Conservation (phyloP, 176 grass and related monocot species). For the Oryza glumipatula region DNA sequence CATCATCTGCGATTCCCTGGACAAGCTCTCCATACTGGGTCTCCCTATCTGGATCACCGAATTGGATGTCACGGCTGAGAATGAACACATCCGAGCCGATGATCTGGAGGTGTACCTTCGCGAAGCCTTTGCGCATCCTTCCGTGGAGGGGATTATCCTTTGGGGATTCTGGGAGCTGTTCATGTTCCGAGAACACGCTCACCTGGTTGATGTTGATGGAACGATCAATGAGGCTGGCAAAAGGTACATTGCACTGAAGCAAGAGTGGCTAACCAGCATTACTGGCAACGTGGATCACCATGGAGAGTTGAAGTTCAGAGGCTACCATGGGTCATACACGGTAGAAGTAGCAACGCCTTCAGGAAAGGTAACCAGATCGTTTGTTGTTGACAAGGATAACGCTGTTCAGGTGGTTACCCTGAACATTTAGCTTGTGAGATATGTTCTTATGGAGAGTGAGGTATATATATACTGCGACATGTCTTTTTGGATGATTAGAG, state of each 20-base stretch:
- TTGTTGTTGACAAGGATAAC: conserved; percentile 80
- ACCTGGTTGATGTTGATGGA: conserved; percentile 80
- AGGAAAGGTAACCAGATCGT: conserved; percentile 50
- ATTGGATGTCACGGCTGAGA: conserved; percentile 77
- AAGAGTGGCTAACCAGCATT: conserved; percentile 76
- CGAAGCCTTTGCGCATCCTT: conserved; percentile 77
- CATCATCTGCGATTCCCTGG: conserved; percentile 86
- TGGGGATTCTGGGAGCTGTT: conserved; percentile 98
- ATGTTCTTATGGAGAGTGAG: not conserved
- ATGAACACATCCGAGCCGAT: conserved; percentile 85
- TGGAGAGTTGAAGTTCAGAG: conserved; percentile 82
- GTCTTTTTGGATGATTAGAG: not conserved
- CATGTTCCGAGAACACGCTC: conserved; percentile 78
- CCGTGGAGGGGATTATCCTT: conserved; percentile 75
- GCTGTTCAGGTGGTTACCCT: conserved; percentile 58
- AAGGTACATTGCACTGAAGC: conserved; percentile 84
- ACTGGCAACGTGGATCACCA: conserved; percentile 45
- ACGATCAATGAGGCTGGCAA: conserved; percentile 82
- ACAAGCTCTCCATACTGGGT: conserved; percentile 80
- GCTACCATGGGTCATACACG: conserved; percentile 75
- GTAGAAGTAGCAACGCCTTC: conserved; percentile 66
- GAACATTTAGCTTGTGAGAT: conserved; percentile 35
- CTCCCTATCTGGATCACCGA: conserved; percentile 96
- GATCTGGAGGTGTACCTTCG: conserved; percentile 93
- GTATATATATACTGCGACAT: not conserved